Percentiles rank a stretch among this genome's conserved stretches.
Evolutionary conservation across 345 rosid genomes (phyloP).

Genomic region (Rhizophora mangle): DNA sequence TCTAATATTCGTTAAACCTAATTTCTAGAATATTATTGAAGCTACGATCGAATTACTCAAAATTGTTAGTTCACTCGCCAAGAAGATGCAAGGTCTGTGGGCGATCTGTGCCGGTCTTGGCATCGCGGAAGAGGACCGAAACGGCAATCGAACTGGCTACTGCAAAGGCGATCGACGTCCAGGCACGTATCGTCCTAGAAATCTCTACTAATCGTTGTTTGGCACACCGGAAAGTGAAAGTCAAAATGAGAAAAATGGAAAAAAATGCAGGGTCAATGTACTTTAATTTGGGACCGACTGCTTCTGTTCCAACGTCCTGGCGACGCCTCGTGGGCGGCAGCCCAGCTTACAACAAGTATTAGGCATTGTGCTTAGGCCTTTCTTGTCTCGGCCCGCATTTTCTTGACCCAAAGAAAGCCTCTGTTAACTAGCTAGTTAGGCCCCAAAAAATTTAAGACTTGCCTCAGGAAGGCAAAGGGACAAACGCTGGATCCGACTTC

Average conservation of each 20-base stretch:
- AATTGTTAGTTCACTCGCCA: not conserved
- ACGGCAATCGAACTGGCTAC: conserved; percentile 50
- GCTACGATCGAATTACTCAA: not conserved
- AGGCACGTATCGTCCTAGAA: conserved; percentile 29
- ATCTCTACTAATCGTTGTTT: not conserved
- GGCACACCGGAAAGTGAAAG: not conserved
- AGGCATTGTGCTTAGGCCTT: too few species aligned
- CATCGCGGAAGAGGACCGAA: conserved; percentile 43
- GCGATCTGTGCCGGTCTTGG: conserved; percentile 66
- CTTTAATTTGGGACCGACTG: too few species aligned
- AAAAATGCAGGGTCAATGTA: conserved; percentile 48
- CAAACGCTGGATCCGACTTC: too few species aligned
- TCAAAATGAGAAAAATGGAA: too few species aligned
- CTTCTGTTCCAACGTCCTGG: too few species aligned
- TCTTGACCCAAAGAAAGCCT: too few species aligned
- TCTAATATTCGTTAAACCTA: not conserved
- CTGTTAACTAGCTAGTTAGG: too few species aligned
- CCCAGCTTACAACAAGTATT: too few species aligned
- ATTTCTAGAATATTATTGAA: not conserved
- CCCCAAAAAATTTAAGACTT: too few species aligned
- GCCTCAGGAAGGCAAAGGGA: too few species aligned
- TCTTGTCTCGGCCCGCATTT: too few species aligned
- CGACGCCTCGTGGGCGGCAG: too few species aligned
- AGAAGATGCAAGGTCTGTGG: conserved; percentile 60
- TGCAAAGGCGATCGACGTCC: conserved; percentile 53